Evolutionary conservation across 1,139 yeast species (phyloP).

Genomic region (Saccharomycopsis hybrid): DNA sequence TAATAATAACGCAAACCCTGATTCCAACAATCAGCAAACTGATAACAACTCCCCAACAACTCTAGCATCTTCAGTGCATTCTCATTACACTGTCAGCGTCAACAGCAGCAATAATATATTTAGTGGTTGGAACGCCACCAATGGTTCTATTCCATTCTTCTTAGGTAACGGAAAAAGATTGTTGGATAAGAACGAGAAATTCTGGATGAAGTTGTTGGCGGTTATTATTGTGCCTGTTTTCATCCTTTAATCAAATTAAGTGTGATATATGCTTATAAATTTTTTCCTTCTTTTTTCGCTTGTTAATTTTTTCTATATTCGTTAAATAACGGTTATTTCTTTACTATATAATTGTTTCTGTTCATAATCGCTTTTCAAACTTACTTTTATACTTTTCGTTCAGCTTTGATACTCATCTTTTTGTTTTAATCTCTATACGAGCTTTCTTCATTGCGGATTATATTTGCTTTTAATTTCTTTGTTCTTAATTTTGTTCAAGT

Average conservation of each 20-base stretch:
- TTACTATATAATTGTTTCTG: too few relatives aligned
- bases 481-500: too few relatives aligned
- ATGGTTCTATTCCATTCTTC: slow-evolving; percentile 8
- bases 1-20: not conserved
- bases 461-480: too few relatives aligned
- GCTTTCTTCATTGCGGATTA: too few relatives aligned
- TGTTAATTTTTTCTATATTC: not conserved
- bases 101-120: slow-evolving; percentile 1
- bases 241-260: not conserved
- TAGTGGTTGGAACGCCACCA: slow-evolving; percentile 3
- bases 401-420: too few relatives aligned
- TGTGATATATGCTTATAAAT: too few relatives aligned
- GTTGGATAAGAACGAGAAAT: not conserved
- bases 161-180: not conserved
- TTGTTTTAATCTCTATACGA: too few relatives aligned
- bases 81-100: slow-evolving; percentile 3
- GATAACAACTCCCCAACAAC: not conserved
- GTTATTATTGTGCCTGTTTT: slow-evolving; percentile 5
- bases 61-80: not conserved
- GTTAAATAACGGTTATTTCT: too few relatives aligned
- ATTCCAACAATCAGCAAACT: not conserved
- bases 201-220: slow-evolving; percentile 2
- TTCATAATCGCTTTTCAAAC: too few relatives aligned
- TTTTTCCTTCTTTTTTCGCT: not conserved
- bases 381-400: too few relatives aligned